Percentiles rank a stretch among this genome's conserved stretches.
phyloP scores from a whole-genome alignment of 2,329 filamentous ascomycete genomes.

The Sporothrix brunneoviolacea region DNA sequence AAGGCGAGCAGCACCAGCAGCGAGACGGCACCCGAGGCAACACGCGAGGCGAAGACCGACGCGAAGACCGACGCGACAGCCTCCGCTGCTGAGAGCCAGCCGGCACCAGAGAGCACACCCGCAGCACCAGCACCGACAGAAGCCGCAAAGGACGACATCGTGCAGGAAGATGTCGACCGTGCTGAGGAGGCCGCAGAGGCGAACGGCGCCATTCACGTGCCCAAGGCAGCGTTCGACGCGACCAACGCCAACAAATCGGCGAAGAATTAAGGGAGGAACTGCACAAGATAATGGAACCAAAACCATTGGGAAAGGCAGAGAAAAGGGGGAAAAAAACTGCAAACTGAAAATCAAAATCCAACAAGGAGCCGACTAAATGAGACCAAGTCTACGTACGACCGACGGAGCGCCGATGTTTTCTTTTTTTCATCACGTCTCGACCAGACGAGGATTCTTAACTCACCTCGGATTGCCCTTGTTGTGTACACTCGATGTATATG shows the following conservation, averaged over 20 bases:
- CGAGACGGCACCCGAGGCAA: slow-evolving; percentile 12
- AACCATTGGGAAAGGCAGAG: not conserved
- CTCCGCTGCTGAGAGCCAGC: not conserved
- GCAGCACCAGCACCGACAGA: not conserved
- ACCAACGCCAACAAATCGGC: slow-evolving; percentile 29
- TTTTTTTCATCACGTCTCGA: no score
- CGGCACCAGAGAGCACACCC: not conserved
- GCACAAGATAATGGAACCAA: not conserved
- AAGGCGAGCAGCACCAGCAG: no score
- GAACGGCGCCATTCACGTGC: slow-evolving; percentile 16
- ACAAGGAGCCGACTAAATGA: no score
- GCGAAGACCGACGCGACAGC: not conserved
- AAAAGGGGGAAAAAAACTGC: not conserved
- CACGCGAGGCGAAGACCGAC: not conserved
- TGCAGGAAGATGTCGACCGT: not conserved
- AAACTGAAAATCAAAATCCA: not conserved
- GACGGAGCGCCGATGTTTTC: no score
- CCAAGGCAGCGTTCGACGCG: slow-evolving; percentile 26
- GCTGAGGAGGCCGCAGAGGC: not conserved
- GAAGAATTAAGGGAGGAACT: slow-evolving; percentile 14
- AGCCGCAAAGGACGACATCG: slow-evolving; percentile 6
- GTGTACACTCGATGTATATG: slow-evolving; percentile 7
- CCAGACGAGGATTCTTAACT: no score
- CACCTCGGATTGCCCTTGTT: not conserved
- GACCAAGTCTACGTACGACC: not conserved